These are phyloP conservation scores for Canavalia ensiformis DNA, from an alignment of 306 rosid genomes.

Conservation along the genomic window DNA sequence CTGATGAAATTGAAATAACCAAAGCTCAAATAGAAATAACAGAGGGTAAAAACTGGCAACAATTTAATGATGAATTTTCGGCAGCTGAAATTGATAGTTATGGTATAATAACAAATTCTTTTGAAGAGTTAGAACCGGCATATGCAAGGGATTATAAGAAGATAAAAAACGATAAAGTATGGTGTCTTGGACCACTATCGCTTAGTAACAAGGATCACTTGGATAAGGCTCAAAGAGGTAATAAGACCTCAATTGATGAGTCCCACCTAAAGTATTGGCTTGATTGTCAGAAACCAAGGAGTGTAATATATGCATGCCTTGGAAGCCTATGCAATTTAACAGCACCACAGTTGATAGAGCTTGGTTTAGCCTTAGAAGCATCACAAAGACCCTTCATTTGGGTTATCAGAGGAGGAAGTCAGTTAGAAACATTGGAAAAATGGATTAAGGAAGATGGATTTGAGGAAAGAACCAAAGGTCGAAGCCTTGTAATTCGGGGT, in stretches of 20 bases:
- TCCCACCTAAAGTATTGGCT: conserved; percentile 54
- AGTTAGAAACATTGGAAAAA: conserved; percentile 51
- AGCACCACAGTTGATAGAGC: conserved; percentile 55
- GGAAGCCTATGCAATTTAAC: conserved; percentile 63
- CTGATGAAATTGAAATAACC: conserved; percentile 52
- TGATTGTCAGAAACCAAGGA: conserved; percentile 47
- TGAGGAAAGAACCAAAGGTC: conserved; percentile 57
- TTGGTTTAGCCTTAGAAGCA: conserved; percentile 67
- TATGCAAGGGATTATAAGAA: conserved; percentile 42
- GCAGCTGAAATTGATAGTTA: conserved; percentile 51
- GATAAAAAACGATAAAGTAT: conserved; percentile 48
- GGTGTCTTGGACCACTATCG: conserved; percentile 72
- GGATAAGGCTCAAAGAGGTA: conserved; percentile 59
- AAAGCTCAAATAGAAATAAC: conserved; percentile 42
- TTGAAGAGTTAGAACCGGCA: conserved; percentile 58
- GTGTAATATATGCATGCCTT: conserved; percentile 64
- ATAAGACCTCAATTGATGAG: conserved; percentile 54
- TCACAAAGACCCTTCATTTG: conserved; percentile 67
- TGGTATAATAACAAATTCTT: conserved; percentile 64
- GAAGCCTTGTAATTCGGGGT: conserved; percentile 62
- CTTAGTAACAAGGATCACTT: conserved; percentile 46
- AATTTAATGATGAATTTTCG: conserved; percentile 44
- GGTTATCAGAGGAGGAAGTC: conserved; percentile 56
- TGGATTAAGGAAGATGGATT: conserved; percentile 61
- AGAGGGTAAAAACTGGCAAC: conserved; percentile 23